Evolutionary conservation across 352 stramenopile genomes (phyloP), one percentile per base, ranked within the genome.

Genomic region (Pythium apleroticum): DNA sequence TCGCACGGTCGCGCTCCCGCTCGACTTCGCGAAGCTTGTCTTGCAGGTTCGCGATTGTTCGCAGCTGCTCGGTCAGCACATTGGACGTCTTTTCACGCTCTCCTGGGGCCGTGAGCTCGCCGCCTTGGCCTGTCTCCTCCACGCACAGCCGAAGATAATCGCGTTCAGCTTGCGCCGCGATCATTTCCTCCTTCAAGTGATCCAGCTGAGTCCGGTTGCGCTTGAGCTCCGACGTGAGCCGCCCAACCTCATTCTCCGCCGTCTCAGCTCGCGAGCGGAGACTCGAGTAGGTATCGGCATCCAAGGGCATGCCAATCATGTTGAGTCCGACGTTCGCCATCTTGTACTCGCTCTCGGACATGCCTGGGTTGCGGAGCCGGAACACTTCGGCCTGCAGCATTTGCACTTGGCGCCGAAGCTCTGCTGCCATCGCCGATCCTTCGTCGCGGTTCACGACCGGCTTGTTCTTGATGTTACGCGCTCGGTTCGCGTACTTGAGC

Each of bases 401-500:
- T 60, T 94, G 72, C 43, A 95, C 78, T 54, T 95, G 87, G 3
- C 82, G 84, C 20, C 84, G 82, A 52, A 95, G 70, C 58, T 93
- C 87, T 14, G 85, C 74, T 0, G 83, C 88, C 66, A 93, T 69
- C 7, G 79, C 77, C 20, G 87, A 94, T 5, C 75, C 75, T 66
- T 93, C 84, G 49, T 96, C 87, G 31, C 87, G 84, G 60, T 96
- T 96, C 11, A 96, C 86, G 19, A 96, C 78, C 1, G 87, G 80
- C 46, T 95, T 94, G 74, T 96, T 96, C 68, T 92, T 85, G 65
- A 96, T 97, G 62, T 97, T 97, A 20, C 89, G 74, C 5, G 90
- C 90, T 43, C 91, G 88, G 53, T 97, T 96, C 6, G 91, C 90
- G 77, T 97, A 98, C 67, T 96, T 95, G 35, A 98, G 76, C 4